Evolutionary conservation across 768 basidiomycete species (phyloP).

Genomic region (Podaxis pistillaris): DNA sequence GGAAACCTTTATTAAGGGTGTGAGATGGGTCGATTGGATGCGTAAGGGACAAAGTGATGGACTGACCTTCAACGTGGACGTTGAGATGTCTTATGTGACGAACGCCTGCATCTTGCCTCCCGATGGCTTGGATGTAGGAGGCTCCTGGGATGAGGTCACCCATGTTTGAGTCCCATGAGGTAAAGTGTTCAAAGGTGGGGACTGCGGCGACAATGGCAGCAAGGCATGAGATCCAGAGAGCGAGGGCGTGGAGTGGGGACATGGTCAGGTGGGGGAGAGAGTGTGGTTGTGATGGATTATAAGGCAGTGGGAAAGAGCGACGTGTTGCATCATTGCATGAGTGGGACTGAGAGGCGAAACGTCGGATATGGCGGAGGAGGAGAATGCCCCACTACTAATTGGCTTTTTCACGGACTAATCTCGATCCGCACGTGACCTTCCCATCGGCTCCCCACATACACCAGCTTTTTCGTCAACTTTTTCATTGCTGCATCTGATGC

Average conservation of each 20-base stretch:
- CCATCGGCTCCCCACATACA: neutral
- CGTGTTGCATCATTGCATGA: neutral
- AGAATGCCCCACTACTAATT: neutral
- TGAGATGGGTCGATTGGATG: constrained; percentile 21
- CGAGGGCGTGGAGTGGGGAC: constrained; percentile 19
- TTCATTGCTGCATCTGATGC: neutral
- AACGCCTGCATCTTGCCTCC: neutral
- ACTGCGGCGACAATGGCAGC: constrained; percentile 27
- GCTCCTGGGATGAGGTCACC: constrained; percentile 40
- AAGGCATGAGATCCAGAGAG: constrained; percentile 23
- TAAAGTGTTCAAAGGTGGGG: constrained; percentile 43
- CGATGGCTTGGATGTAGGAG: constrained; percentile 38
- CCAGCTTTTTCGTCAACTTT: neutral
- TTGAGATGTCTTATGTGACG: constrained; percentile 13
- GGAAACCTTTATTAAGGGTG: constrained; percentile 35
- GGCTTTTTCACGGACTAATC: neutral
- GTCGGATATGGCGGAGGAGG: constrained; percentile 13
- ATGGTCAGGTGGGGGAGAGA: neutral
- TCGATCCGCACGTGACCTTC: neutral
- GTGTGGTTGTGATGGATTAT: neutral
- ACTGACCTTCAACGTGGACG: constrained; percentile 10
- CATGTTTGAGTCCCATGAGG: constrained; percentile 31
- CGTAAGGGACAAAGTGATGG: neutral
- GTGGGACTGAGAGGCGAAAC: neutral
- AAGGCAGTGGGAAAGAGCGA: neutral